These are phyloP conservation scores for Alternaria panax DNA, from an alignment of 2,329 filamentous ascomycete species.

Conservation along the genomic window DNA sequence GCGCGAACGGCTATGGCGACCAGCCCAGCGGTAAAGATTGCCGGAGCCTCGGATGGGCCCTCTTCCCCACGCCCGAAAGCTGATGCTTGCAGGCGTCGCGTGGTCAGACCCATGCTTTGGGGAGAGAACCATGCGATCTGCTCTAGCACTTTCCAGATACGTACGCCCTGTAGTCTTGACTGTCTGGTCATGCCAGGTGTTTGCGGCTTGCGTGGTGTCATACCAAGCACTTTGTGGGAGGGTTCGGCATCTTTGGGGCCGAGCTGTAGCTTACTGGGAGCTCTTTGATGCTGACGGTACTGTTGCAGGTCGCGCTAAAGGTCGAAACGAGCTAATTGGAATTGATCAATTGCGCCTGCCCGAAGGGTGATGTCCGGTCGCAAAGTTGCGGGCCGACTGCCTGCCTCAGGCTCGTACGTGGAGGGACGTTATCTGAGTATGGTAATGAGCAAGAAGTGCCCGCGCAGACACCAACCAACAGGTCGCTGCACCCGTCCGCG, in stretches of 20 bases:
- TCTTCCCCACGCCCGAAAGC: constrained; percentile 25
- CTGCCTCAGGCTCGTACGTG: not conserved
- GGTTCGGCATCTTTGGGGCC: not conserved
- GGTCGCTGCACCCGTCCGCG: not conserved
- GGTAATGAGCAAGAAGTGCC: constrained; percentile 5
- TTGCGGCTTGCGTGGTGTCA: constrained; percentile 4
- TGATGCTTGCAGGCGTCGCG: constrained; percentile 14
- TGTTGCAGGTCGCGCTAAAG: not conserved
- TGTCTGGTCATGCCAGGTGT: not conserved
- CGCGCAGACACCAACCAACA: constrained; percentile 4
- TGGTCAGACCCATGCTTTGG: constrained; percentile 9
- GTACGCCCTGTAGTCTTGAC: not conserved
- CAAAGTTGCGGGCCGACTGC: constrained; percentile 3
- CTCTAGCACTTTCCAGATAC: not conserved
- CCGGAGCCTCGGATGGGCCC: constrained; percentile 19
- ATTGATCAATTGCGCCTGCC: not conserved
- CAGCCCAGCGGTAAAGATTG: constrained; percentile 18
- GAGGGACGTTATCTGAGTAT: not conserved
- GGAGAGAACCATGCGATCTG: constrained; percentile 1
- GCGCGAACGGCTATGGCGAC: constrained; percentile 2
- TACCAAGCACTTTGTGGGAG: constrained; percentile 5
- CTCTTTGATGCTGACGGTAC: not conserved
- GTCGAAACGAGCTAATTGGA: not conserved
- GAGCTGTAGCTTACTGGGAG: constrained; percentile 2
- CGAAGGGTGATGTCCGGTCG: not conserved